Percentiles rank a stretch among this genome's conserved stretches.
phyloP scores from a whole-genome alignment of 805 yeast genomes.

The Cyberlindnera mrakii region DNA sequence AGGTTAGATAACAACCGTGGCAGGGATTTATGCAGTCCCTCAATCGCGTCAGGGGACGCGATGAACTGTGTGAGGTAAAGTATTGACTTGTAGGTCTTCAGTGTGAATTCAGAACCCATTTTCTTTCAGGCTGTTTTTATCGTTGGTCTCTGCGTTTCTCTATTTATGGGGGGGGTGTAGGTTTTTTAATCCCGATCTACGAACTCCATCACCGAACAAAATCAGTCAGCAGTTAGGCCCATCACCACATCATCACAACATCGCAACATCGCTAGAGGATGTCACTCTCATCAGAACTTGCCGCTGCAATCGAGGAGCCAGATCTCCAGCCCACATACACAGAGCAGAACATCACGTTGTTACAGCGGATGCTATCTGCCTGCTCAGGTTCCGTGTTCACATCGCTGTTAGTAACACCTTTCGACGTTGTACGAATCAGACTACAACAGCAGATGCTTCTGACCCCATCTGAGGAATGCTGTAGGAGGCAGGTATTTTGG shows the following conservation, averaged over 20 bases:
- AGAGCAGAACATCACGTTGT: slow-evolving; percentile 32
- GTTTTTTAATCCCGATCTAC: too few relatives aligned
- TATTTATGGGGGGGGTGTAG: too few relatives aligned
- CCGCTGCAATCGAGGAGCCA: slow-evolving; percentile 17
- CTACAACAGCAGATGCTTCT: slow-evolving; percentile 72
- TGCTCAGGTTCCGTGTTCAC: slow-evolving; percentile 71
- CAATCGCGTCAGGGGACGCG: slow-evolving; percentile 4
- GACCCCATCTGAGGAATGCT: slow-evolving; percentile 36
- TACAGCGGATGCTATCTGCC: slow-evolving; percentile 73
- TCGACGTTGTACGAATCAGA: slow-evolving; percentile 74
- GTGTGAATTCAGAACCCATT: neutral
- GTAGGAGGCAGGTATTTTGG: slow-evolving; percentile 31
- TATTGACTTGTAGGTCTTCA: neutral
- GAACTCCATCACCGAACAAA: neutral
- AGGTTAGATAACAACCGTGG: slow-evolving; percentile 10
- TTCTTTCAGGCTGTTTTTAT: too few relatives aligned
- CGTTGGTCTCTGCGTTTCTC: too few relatives aligned
- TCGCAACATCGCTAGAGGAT: neutral
- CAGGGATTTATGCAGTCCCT: slow-evolving; percentile 2
- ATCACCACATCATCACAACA: too few relatives aligned
- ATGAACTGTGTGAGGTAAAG: slow-evolving; percentile 12
- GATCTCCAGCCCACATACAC: slow-evolving; percentile 9
- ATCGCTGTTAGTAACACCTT: slow-evolving; percentile 69
- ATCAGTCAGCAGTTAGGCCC: too few relatives aligned
- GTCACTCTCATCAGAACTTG: slow-evolving; percentile 18